A percentile compares a stretch with the other conserved stretches of the same genome.
phyloP scores from a whole-genome alignment of 169 alveolate genomes.

The Theileria equi region DNA sequence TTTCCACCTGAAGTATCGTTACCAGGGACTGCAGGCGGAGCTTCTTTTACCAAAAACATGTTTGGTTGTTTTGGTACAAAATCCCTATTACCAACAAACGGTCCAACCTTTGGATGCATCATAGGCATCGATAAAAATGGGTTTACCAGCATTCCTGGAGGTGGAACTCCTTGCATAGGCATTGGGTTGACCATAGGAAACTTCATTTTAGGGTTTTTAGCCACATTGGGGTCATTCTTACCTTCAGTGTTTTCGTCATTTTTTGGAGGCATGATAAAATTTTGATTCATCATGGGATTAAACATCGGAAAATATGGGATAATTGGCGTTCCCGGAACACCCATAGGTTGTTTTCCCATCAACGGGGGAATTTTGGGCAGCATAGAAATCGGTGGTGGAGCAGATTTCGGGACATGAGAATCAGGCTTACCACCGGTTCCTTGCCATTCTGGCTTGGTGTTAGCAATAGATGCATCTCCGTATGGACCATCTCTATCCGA shows the following conservation, averaged over 20 bases:
- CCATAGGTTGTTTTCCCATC: conserved; percentile 40
- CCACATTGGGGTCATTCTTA: conserved; percentile 19
- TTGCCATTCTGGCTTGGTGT: conserved; percentile 1
- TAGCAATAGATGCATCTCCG: not conserved
- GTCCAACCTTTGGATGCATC: conserved; percentile 29
- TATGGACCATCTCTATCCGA: not conserved
- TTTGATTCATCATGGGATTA: conserved; percentile 44
- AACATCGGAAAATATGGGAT: conserved; percentile 22
- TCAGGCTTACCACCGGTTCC: conserved; percentile 10
- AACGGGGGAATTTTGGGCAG: conserved; percentile 15
- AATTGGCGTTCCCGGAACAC: conserved; percentile 20
- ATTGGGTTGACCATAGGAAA: conserved; percentile 47
- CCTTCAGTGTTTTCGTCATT: conserved; percentile 54
- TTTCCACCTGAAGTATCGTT: conserved; percentile 9
- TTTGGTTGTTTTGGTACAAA: conserved; percentile 13
- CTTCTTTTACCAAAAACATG: not conserved
- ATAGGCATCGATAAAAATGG: conserved; percentile 43
- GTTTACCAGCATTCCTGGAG: conserved; percentile 20
- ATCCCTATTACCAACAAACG: conserved; percentile 2
- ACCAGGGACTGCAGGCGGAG: not conserved
- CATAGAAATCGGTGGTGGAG: conserved; percentile 1
- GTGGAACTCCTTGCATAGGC: conserved; percentile 27
- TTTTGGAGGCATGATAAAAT: conserved; percentile 40
- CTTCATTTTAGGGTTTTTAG: conserved; percentile 17
- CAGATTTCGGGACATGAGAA: not conserved